Percentiles rank a stretch among this genome's conserved stretches.
Conservation (phyloP, 2,329 filamentous ascomycete genomes). For the Amesomyces nigricolor region DNA sequence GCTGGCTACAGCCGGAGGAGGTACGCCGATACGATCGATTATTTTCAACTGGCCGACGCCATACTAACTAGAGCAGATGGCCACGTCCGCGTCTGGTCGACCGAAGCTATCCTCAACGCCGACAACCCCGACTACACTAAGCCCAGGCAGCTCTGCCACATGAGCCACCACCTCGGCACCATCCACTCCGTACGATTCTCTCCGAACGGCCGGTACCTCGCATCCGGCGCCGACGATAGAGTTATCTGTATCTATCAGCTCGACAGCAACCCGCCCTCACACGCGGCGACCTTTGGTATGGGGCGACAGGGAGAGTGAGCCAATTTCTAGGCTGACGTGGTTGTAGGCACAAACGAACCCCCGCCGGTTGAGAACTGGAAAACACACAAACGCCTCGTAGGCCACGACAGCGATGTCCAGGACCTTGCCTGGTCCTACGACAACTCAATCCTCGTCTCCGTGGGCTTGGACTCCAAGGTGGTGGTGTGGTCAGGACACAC, state of each 20-base stretch:
- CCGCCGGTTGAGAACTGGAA: slow-evolving; percentile 98
- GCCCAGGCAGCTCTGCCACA: slow-evolving; percentile 91
- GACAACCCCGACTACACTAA: slow-evolving; percentile 64
- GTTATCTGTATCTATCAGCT: slow-evolving; percentile 96
- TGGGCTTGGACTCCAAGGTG: slow-evolving; percentile 94
- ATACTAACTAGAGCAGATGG: slow-evolving; percentile 55
- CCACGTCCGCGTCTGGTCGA: slow-evolving; percentile 96
- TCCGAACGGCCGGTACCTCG: slow-evolving; percentile 87
- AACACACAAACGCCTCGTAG: slow-evolving; percentile 85
- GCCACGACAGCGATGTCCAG: slow-evolving; percentile 97
- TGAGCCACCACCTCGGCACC: slow-evolving; percentile 97
- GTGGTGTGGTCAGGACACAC: slow-evolving; percentile 98
- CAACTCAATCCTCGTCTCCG: slow-evolving; percentile 90
- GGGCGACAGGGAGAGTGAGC: neutral
- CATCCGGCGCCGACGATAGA: slow-evolving; percentile 96
- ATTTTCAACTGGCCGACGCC: neutral
- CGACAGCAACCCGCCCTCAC: slow-evolving; percentile 71
- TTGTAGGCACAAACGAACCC: slow-evolving; percentile 71
- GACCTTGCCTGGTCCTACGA: slow-evolving; percentile 96
- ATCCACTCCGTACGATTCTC: slow-evolving; percentile 98
- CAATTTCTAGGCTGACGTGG: neutral
- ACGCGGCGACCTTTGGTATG: slow-evolving; percentile 72
- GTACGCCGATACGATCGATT: slow-evolving; percentile 42
- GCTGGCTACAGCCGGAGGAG: slow-evolving; percentile 88
- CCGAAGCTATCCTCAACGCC: slow-evolving; percentile 82